Base-by-base conservation (phyloP, 306 rosid species). In the Cicer cuneatum region DNA sequence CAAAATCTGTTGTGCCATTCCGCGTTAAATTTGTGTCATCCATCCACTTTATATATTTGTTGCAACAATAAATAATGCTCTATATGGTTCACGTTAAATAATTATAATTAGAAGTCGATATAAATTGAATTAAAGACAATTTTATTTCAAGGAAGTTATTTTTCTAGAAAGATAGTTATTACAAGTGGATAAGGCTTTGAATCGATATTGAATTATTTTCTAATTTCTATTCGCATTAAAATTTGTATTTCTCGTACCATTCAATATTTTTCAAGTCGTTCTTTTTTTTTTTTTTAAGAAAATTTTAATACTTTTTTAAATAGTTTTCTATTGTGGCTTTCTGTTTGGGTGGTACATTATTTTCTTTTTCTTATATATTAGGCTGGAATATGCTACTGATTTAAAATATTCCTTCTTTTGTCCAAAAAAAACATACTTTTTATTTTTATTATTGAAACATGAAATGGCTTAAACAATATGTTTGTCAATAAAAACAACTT, bases 11-110 rank as follows among this genome's bases (percentile, higher is more conserved):
- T 62, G 48, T 1, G 9, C 14, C 78, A 19, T 76, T 71, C 74
- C 85, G 71, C 81, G 81, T 81, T 65, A 18, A 65, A 11, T 65
- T 19, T 65, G 11, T 42, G 18, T 24, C 54, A 3, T 18, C 16
- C 66, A 59, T 33, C 15, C 66, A 59, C 10, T 59, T 59, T 12
- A 29, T 29, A 29, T 29, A 59, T 59, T 59, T 6, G 41, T 35
- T 58, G 12, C 5, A 10, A 29, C 33, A 29, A 29, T 29, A 29
- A 29, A 59, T 6, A 24, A 24, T 58, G 15, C 38, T 29, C n/a
- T 53, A 18, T 29, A 58, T 21, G n/a, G 1, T 53, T 54, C 21
- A 11, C 8, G 19, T 53, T 18, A 53, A 10, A 16, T 8, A 53
- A 53, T 18, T 19, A 21, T 19, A 54, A 54, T 19, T 54, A 54